phyloP scores from a whole-genome alignment of 2,329 filamentous ascomycete species.

The Penicillium sp. region DNA sequence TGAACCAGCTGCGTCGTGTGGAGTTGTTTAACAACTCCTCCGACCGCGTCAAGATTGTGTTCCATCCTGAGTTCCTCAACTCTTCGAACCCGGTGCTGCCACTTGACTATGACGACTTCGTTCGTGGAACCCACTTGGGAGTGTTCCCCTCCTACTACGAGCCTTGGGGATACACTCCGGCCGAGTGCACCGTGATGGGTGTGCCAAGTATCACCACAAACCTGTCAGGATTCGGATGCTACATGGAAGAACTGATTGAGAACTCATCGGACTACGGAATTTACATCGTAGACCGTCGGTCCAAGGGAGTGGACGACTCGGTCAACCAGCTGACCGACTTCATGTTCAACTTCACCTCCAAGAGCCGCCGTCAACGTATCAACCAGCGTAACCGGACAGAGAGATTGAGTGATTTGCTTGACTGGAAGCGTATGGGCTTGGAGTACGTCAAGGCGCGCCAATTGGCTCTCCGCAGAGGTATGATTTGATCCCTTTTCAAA shows the following conservation, averaged over 20 bases:
- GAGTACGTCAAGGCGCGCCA: slow-evolving; percentile 98
- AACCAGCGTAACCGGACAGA: slow-evolving; percentile 98
- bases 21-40: slow-evolving; percentile 95
- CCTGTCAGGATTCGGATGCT: slow-evolving; percentile 95
- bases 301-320: slow-evolving; percentile 94
- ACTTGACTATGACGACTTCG: slow-evolving; percentile 97
- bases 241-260: slow-evolving; percentile 99
- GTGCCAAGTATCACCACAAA: slow-evolving; percentile 98
- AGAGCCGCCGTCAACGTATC: slow-evolving; percentile 94
- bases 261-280: slow-evolving; percentile 98
- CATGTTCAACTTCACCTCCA: slow-evolving; percentile 93
- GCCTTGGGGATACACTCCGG: slow-evolving; percentile 97
- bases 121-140: slow-evolving; percentile 92
- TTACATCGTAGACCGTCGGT: slow-evolving; percentile 94
- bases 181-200: slow-evolving; percentile 98
- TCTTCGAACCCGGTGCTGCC: slow-evolving; percentile 93
- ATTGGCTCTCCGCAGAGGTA: slow-evolving; percentile 75
- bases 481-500: background rate
- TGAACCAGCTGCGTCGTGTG: slow-evolving; percentile 93
- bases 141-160: slow-evolving; percentile 98
- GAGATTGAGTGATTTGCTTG: slow-evolving; percentile 86
- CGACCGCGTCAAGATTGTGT: slow-evolving; percentile 95
- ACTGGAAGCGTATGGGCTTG: slow-evolving; percentile 99
- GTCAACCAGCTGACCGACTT: slow-evolving; percentile 89
- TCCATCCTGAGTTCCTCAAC: slow-evolving; percentile 97